phyloP scores from a whole-genome alignment of 2,329 filamentous ascomycete species.

The Shiraia sp. region DNA sequence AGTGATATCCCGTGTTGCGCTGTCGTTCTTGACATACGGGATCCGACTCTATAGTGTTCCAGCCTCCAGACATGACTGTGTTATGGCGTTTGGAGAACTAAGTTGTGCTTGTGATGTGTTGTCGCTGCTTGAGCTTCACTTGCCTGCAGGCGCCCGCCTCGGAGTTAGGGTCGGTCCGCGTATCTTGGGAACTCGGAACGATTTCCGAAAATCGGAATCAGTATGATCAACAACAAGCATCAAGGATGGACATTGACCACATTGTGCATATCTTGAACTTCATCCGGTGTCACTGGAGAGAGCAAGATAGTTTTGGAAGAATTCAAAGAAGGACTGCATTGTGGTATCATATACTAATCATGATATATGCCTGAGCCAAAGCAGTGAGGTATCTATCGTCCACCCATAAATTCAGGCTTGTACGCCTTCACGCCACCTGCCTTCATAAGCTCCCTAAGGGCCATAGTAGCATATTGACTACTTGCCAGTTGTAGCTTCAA shows the following conservation, averaged over 20 bases:
- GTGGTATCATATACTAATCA: no score
- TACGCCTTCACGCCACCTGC: slow-evolving; percentile 63
- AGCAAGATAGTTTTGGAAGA: no score
- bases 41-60: slow-evolving; percentile 55
- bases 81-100: not conserved
- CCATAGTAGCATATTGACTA: slow-evolving; percentile 85
- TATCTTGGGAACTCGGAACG: slow-evolving; percentile 16
- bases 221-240: not conserved
- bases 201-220: slow-evolving; percentile 9
- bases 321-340: no score
- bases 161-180: slow-evolving; percentile 18
- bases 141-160: slow-evolving; percentile 19
- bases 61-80: slow-evolving; percentile 22
- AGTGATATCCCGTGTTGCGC: slow-evolving; percentile 4
- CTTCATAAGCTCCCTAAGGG: slow-evolving; percentile 77
- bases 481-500: slow-evolving; percentile 76
- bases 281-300: no score
- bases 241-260: no score
- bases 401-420: slow-evolving; percentile 64
- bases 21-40: slow-evolving; percentile 65
- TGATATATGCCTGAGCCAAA: no score
- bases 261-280: no score
- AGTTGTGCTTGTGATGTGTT: slow-evolving; percentile 10
- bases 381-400: no score
- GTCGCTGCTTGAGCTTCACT: slow-evolving; percentile 8